phyloP scores from a whole-genome alignment of 2,329 filamentous ascomycete genomes.

The Arthrobotrys musiformis region DNA sequence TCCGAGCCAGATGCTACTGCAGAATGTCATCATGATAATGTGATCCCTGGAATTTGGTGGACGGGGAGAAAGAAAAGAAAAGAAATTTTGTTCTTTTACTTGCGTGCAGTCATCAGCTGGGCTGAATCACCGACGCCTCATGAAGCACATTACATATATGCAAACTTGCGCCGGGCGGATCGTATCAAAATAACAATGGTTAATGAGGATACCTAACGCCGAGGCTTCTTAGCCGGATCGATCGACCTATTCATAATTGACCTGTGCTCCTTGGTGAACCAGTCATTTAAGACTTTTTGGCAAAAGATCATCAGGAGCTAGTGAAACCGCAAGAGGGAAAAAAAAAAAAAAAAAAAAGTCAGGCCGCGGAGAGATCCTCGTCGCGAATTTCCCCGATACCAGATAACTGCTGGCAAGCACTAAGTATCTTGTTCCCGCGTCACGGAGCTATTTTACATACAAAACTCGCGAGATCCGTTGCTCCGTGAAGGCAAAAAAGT shows the following conservation, averaged over 20 bases:
- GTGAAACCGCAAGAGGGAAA: constrained; percentile 17
- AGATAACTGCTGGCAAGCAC: not conserved
- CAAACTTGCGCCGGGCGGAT: constrained; percentile 6
- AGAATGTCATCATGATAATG: constrained; percentile 54
- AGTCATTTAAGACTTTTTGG: constrained; percentile 18
- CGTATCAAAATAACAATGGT: constrained; percentile 1
- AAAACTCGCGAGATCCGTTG: constrained; percentile 28
- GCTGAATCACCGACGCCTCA: constrained; percentile 31
- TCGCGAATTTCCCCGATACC: constrained; percentile 45
- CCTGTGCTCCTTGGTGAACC: constrained; percentile 4
- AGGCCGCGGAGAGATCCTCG: constrained; percentile 34
- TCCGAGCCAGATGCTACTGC: constrained; percentile 27
- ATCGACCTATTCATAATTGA: constrained; percentile 20
- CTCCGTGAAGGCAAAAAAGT: constrained; percentile 22
- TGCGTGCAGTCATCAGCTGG: constrained; percentile 24
- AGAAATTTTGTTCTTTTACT: not conserved
- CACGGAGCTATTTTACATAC: constrained; percentile 15
- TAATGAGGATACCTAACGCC: constrained; percentile 24
- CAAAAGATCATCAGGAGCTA: constrained; percentile 30
- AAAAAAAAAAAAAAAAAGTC: constrained; percentile 15
- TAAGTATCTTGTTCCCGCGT: not conserved
- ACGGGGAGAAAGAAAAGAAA: not conserved
- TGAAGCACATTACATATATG: constrained; percentile 11
- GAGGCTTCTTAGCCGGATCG: constrained; percentile 41
- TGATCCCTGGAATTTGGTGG: constrained; percentile 33